These are phyloP conservation scores for Gynochthodes officinalis DNA, from an alignment of 257 asterid species.

Conservation along the genomic window DNA sequence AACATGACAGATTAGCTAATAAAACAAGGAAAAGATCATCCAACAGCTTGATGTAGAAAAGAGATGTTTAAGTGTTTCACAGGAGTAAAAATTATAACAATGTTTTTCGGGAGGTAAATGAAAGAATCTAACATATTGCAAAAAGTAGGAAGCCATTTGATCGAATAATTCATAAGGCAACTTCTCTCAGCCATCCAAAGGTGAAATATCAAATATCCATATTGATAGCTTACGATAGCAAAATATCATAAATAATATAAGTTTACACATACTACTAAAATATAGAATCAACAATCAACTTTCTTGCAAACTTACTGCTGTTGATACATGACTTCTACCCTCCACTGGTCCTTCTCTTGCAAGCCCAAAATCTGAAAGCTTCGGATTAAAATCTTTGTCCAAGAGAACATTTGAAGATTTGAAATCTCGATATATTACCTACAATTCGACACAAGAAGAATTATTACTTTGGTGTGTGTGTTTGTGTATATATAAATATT, in stretches of 20 bases:
- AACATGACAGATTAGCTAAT: background rate
- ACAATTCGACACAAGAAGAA: conserved; percentile 3
- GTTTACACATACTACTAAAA: background rate
- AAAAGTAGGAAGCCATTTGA: conserved; percentile 1
- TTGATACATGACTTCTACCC: conserved; percentile 76
- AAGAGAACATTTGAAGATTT: conserved; percentile 81
- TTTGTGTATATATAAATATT: too few relatives aligned
- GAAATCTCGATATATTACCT: conserved; percentile 94
- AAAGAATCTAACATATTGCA: background rate
- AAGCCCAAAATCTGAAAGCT: conserved; percentile 90
- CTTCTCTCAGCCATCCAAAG: background rate
- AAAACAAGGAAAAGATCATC: background rate
- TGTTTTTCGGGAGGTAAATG: background rate
- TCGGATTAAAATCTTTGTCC: conserved; percentile 73
- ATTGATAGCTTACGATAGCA: background rate
- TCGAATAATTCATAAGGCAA: background rate
- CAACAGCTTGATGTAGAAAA: background rate
- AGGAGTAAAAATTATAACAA: background rate
- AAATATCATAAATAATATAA: background rate
- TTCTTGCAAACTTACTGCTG: conserved; percentile 55
- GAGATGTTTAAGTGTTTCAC: background rate
- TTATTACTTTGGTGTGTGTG: background rate
- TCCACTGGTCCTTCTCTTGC: conserved; percentile 94
- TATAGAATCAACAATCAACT: background rate
- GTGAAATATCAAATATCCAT: background rate